A percentile compares a stretch with the other conserved stretches of the same genome.
These are phyloP conservation scores for Xylariaceae sp. DNA, from an alignment of 2,329 filamentous ascomycete species.

Conservation along the genomic window DNA sequence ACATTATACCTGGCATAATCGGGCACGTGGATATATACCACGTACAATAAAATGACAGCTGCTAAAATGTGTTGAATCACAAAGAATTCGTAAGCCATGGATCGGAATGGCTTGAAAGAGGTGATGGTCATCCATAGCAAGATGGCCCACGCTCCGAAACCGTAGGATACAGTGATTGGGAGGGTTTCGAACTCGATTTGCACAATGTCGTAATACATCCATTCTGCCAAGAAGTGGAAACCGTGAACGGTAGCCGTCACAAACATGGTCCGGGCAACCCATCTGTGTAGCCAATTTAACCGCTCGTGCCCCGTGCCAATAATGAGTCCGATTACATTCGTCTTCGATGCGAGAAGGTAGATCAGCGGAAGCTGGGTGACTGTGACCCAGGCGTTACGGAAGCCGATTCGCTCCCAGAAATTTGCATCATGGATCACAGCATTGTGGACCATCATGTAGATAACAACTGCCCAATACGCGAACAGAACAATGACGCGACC, in stretches of 20 bases:
- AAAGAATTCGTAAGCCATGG: slow-evolving; percentile 65
- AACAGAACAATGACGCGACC: slow-evolving; percentile 51
- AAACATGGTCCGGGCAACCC: slow-evolving; percentile 64
- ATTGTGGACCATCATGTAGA: slow-evolving; percentile 51
- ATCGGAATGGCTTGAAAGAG: slow-evolving; percentile 58
- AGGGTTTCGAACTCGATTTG: slow-evolving; percentile 54
- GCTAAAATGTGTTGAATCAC: slow-evolving; percentile 62
- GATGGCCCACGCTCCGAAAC: slow-evolving; percentile 60
- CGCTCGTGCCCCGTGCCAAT: slow-evolving; percentile 62
- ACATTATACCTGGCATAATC: slow-evolving; percentile 54
- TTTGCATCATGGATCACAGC: slow-evolving; percentile 48
- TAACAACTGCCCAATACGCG: slow-evolving; percentile 54
- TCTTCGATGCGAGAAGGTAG: slow-evolving; percentile 57
- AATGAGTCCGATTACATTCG: slow-evolving; percentile 54
- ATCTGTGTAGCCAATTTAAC: slow-evolving; percentile 68
- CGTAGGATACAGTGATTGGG: slow-evolving; percentile 57
- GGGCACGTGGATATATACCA: slow-evolving; percentile 60
- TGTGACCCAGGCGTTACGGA: slow-evolving; percentile 62
- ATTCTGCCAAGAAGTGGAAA: slow-evolving; percentile 62
- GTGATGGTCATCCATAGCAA: slow-evolving; percentile 61
- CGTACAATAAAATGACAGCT: slow-evolving; percentile 56
- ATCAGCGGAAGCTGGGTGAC: slow-evolving; percentile 60
- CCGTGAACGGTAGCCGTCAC: slow-evolving; percentile 64
- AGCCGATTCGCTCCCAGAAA: slow-evolving; percentile 61
- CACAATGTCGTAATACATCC: slow-evolving; percentile 56